These are phyloP conservation scores for Ustilago loliicola DNA, from an alignment of 1,284 basidiomycete species.

Conservation along the genomic window DNA sequence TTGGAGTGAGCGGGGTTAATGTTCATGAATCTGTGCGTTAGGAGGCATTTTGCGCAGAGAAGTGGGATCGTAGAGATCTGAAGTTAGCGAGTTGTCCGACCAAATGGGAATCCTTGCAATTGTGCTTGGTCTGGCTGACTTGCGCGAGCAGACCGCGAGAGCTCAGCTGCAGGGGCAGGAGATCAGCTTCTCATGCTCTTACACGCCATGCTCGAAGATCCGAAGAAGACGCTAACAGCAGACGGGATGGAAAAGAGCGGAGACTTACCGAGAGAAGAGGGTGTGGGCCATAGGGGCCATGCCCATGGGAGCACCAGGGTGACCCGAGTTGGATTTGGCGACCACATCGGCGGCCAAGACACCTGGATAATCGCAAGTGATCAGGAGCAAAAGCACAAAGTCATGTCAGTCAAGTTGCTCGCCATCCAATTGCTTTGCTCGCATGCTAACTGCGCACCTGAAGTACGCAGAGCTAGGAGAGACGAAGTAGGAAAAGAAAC, in stretches of 20 bases:
- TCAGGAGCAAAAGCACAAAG: neutral
- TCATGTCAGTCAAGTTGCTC: slow-evolving; percentile 3
- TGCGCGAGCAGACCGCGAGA: neutral
- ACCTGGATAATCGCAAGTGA: slow-evolving; percentile 27
- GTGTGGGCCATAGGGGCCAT: slow-evolving; percentile 90
- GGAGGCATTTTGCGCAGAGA: neutral
- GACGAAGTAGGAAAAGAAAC: slow-evolving; percentile 16
- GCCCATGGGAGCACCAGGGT: slow-evolving; percentile 74
- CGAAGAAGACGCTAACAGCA: neutral
- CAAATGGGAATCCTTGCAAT: neutral
- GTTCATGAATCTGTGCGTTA: slow-evolving; percentile 79
- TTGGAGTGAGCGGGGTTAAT: slow-evolving; percentile 88
- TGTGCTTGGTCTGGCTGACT: no score
- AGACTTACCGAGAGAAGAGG: slow-evolving; percentile 80
- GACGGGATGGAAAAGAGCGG: neutral
- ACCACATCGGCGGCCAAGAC: slow-evolving; percentile 63
- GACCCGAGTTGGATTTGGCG: slow-evolving; percentile 78
- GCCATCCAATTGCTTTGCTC: neutral
- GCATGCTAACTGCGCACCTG: neutral
- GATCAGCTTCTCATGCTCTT: neutral
- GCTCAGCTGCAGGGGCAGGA: neutral
- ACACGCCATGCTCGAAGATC: neutral
- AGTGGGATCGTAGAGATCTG: neutral
- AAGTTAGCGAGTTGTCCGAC: slow-evolving; percentile 12
- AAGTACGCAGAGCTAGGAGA: neutral